phyloP scores from a whole-genome alignment of 805 yeast species.

The Candida jianshihensis region DNA sequence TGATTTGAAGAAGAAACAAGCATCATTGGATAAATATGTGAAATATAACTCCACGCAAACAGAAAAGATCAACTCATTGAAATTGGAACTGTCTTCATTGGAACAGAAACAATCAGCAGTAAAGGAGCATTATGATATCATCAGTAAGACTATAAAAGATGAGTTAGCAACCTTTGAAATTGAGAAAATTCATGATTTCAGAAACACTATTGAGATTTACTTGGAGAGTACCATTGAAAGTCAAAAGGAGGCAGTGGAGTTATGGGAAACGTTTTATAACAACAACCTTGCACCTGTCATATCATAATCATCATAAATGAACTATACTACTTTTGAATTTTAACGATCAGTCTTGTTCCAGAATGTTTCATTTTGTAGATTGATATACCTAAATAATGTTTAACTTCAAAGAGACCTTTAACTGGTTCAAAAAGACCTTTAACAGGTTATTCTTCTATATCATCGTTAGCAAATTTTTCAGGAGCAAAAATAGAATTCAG shows the following conservation, averaged over 20 bases:
- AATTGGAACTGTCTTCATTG: constrained; percentile 50
- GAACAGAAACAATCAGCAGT: constrained; percentile 47
- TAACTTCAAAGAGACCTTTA: not conserved
- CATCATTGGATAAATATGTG: constrained; percentile 37
- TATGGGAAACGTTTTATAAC: constrained; percentile 86
- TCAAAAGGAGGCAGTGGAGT: constrained; percentile 84
- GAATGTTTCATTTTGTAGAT: too few relatives aligned
- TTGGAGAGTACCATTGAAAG: constrained; percentile 87
- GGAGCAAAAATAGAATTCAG: constrained; percentile 25
- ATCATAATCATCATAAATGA: too few relatives aligned
- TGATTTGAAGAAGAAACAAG: constrained; percentile 41
- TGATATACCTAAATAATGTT: not conserved
- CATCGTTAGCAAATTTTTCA: constrained; percentile 20
- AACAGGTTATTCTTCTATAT: constrained; percentile 7
- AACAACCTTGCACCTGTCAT: constrained; percentile 15
- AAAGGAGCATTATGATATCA: constrained; percentile 53
- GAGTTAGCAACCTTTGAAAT: constrained; percentile 66
- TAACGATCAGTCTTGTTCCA: too few relatives aligned
- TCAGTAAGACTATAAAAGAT: constrained; percentile 56
- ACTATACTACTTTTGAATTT: too few relatives aligned
- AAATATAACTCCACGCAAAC: constrained; percentile 45
- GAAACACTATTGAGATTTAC: constrained; percentile 83
- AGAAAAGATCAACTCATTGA: constrained; percentile 54
- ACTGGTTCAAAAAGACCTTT: too few relatives aligned
- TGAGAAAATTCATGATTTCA: constrained; percentile 74